phyloP scores from a whole-genome alignment of 148 eudicot species.

The Chenopodium formosanum region DNA sequence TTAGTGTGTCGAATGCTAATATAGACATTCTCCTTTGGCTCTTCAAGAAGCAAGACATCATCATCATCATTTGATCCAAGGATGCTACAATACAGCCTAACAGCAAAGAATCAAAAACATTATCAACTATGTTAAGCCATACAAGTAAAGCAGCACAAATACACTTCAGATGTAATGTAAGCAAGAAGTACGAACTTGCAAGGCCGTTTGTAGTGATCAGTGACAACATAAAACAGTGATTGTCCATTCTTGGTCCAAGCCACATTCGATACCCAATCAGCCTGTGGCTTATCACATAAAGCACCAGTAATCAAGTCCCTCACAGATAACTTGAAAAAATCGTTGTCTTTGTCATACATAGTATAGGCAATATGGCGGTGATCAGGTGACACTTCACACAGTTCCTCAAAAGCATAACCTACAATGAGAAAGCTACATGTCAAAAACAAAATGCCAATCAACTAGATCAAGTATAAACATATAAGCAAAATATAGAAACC shows the following conservation, averaged over 20 bases:
- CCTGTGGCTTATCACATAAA: constrained; percentile 79
- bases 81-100: constrained; percentile 71
- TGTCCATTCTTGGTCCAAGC: constrained; percentile 86
- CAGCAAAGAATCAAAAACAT: constrained; percentile 13
- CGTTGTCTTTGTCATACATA: constrained; percentile 94
- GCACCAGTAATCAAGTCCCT: constrained; percentile 70
- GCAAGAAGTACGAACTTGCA: constrained; percentile 48
- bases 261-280: constrained; percentile 74
- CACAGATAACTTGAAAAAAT: constrained; percentile 77
- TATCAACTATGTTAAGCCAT: constrained; percentile 6
- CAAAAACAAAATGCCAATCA: background rate
- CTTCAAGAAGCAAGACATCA: constrained; percentile 35
- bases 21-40: constrained; percentile 66
- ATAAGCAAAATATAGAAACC: constrained; percentile 36
- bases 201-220: constrained; percentile 80
- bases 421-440: constrained; percentile 9
- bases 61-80: constrained; percentile 56
- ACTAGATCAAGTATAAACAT: background rate
- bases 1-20: constrained; percentile 75
- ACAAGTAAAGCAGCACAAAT: background rate
- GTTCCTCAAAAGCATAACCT: constrained; percentile 94
- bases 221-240: constrained; percentile 76
- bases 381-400: constrained; percentile 92
- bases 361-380: constrained; percentile 87
- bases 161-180: background rate